Evolutionary conservation across 1,284 basidiomycete genomes (phyloP), one percentile per base, ranked within the genome.

Genomic region (Malassezia japonica): DNA sequence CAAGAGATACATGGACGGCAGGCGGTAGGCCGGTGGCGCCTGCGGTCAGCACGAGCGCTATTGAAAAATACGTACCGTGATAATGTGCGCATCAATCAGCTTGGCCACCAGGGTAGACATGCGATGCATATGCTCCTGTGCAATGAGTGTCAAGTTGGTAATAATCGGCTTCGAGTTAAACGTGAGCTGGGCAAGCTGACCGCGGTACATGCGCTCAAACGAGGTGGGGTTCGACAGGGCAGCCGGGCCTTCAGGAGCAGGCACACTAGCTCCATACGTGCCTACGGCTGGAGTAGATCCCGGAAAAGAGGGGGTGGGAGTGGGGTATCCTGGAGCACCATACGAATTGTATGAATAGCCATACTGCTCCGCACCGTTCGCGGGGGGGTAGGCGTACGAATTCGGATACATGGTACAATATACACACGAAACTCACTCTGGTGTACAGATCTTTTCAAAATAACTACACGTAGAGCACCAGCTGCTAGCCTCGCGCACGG

Each of bases 111-210:
- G 81, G 53, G 84, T 81, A 60, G 86, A 83, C 75, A 83, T 77
- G 79, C 72, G 60, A 56, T 85, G 82, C 48, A 82, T 78, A 71
- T 86, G 83, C 55, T 92, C 85, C 77, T 89, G 85, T 29, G 94
- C 91, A 65, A 89, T 81, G 78, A 92, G 82, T 25, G 92, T 96
- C n/a, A 98, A 77, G 57, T 81, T 82, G 75, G 92, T 90, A 65
- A 99, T 99, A 61, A 95, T 84, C 13, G 89, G 87, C 70, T 91
- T 85, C 61, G 90, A 94, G 76, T 98, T 99, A 78, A 92, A 83
- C 35, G 84, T 90, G 57, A 98, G 83, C 62, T 85, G 81, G 65
- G 82, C 78, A 53, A 96, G 82, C 54, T 87, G 84, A 42, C 78
- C 75, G 58, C 80, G 46, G 60, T 73, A 76, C 74, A 71, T 75